These are phyloP conservation scores for Immersiporthe knoxdaviesiana DNA, from an alignment of 2,329 filamentous ascomycete genomes.

Conservation along the genomic window DNA sequence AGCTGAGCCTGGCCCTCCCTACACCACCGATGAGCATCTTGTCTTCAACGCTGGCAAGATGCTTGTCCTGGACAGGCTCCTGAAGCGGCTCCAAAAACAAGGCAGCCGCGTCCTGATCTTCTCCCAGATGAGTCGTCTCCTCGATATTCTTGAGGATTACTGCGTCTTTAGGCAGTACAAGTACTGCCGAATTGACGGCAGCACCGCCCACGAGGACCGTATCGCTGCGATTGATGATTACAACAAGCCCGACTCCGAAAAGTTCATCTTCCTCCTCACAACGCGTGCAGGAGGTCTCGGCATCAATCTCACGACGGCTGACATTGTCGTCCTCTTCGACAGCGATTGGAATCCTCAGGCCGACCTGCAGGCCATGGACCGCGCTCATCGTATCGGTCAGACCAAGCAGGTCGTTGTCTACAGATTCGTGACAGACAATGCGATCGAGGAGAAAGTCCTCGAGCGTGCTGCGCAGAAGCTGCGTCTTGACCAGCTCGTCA, in stretches of 20 bases:
- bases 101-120: slow-evolving; percentile 98
- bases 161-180: slow-evolving; percentile 94
- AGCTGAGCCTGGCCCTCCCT: slow-evolving; percentile 93
- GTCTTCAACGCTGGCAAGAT: slow-evolving; percentile 95
- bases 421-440: slow-evolving; percentile 95
- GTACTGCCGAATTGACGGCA: slow-evolving; percentile 96
- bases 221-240: slow-evolving; percentile 98
- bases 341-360: slow-evolving; percentile 99
- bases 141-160: slow-evolving; percentile 98
- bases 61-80: slow-evolving; percentile 91
- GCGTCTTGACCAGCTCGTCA: slow-evolving; percentile 93
- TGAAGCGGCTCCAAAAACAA: slow-evolving; percentile 79
- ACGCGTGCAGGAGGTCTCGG: slow-evolving; percentile 94
- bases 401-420: slow-evolving; percentile 98
- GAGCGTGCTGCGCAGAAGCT: slow-evolving; percentile 96
- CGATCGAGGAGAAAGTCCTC: slow-evolving; percentile 97
- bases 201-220: slow-evolving; percentile 95
- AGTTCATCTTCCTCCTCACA: slow-evolving; percentile 94
- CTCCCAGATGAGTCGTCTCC: slow-evolving; percentile 96
- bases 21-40: slow-evolving; percentile 96
- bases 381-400: slow-evolving; percentile 96
- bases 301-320: slow-evolving; percentile 93
- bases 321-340: slow-evolving; percentile 95
- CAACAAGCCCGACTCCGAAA: slow-evolving; percentile 93
- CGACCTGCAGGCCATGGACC: slow-evolving; percentile 98